Evolutionary conservation across 2,329 filamentous ascomycete species (phyloP).

Genomic region (Coniosporium uncinatum): DNA sequence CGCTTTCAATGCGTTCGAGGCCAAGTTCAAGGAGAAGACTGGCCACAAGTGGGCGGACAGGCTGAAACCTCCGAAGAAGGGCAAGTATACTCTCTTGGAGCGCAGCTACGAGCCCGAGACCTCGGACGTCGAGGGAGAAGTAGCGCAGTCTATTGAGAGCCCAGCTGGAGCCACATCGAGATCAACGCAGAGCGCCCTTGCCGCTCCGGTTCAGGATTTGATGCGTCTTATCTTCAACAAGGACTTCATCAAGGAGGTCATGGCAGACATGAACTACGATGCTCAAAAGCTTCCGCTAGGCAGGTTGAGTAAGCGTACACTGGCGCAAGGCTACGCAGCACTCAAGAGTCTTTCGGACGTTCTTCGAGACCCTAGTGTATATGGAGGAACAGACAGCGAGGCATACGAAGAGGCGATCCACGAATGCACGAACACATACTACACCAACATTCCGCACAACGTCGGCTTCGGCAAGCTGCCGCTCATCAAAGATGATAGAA

Average conservation of each 20-base stretch:
- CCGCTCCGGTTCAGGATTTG: conserved; percentile 56
- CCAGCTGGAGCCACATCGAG: conserved; percentile 11
- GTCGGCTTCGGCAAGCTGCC: conserved; percentile 73
- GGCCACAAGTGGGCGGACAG: conserved; percentile 46
- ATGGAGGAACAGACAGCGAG: no score
- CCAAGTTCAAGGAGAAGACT: conserved; percentile 53
- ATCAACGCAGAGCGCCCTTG: conserved; percentile 50
- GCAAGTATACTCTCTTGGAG: conserved; percentile 78
- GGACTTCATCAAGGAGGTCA: conserved; percentile 61
- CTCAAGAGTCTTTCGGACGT: conserved; percentile 71
- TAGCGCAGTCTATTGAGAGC: conserved; percentile 7
- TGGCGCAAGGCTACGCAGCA: conserved; percentile 67
- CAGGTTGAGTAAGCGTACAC: conserved; percentile 76
- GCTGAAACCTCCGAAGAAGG: conserved; percentile 46
- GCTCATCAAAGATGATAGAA: conserved; percentile 48
- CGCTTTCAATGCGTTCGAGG: conserved; percentile 40
- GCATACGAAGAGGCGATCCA: conserved; percentile 48
- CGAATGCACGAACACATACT: conserved; percentile 70
- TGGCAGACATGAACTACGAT: conserved; percentile 66
- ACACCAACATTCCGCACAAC: conserved; percentile 75
- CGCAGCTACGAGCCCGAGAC: conserved; percentile 51
- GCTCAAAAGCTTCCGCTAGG: conserved; percentile 75
- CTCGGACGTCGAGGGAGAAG: conserved; percentile 21
- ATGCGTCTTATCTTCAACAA: conserved; percentile 83
- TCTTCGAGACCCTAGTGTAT: conserved; percentile 41